Evolutionary conservation across 345 rosid genomes (phyloP), one percentile per base, ranked within the genome.

Genomic region (Citropsis articulata): DNA sequence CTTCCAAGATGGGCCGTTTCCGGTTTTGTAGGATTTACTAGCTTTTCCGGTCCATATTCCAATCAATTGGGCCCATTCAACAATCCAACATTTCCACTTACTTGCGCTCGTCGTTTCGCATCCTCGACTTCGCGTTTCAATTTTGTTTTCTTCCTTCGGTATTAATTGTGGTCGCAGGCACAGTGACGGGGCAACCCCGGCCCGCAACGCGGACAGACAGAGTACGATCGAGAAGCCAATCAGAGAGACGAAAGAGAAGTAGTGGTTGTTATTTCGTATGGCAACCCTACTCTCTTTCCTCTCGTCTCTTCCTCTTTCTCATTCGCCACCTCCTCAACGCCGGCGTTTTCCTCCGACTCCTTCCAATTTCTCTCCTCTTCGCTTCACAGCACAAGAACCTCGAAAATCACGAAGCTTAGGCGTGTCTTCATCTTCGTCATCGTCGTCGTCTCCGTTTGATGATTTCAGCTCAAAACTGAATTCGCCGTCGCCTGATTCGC

Each of bases 381-480:
- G 38, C 7, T 38, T 57, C 67, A 53, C 63, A 82, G 27, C 84
- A 38, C 33, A 66, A 8, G 68, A 22, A 59, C 77, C 79, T 72
- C 69, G 88, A 67, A 85, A 84, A 61, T 69, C 66, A 72, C 82
- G 84, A 61, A 67, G 75, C 55, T 74, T 71, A 24, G 69, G 81
- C 42, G 73, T 84, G 40, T 79, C 89, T 4, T 27, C 88, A 24
- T 50, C 88, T 0, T 53, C 57, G 22, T 53, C 56, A 3, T 27
- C 88, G 69, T 85, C 91, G 16, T 80, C 88, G 27, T 81, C 88
- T 71, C 77, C 90, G 69, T 88, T 79, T 48, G 88, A 83, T n/a
- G 95, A 87, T 55, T 78, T 85, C 87, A 48, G 78, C 19, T 76
- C 83, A 31, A 78, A 79, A 75, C 83, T 75, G 4, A 83, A 75